A percentile compares a stretch with the other conserved stretches of the same genome.
phyloP scores from a whole-genome alignment of 2,329 filamentous ascomycete genomes.

The Botrytis medusae region DNA sequence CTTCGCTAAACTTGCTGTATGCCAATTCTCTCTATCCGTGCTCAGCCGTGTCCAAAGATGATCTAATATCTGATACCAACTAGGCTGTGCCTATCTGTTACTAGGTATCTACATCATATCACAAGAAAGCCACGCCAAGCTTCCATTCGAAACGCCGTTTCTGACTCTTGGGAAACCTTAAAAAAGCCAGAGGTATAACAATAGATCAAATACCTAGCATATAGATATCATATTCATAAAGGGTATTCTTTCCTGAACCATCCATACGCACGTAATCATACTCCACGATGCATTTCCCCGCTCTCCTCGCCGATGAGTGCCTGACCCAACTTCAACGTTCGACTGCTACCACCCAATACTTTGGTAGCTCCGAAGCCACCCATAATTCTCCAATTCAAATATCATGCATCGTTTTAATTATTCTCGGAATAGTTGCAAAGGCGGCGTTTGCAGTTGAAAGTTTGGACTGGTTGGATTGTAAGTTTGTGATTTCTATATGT shows the following conservation, averaged over 20 bases:
- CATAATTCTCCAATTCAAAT: neutral
- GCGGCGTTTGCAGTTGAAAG: neutral
- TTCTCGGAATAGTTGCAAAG: neutral
- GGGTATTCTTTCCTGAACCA: neutral
- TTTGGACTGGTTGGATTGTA: slow-evolving; percentile 11
- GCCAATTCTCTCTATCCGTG: neutral
- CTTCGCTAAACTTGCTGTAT: neutral
- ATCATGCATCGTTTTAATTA: neutral
- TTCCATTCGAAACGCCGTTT: neutral
- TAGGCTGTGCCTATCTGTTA: neutral
- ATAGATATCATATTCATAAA: neutral
- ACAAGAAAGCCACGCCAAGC: neutral
- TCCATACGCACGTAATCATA: neutral
- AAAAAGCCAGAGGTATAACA: slow-evolving; percentile 2
- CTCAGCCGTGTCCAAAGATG: slow-evolving; percentile 2
- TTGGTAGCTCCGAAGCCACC: neutral
- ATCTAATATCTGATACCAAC: neutral
- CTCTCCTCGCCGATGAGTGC: slow-evolving; percentile 4
- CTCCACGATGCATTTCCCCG: slow-evolving; percentile 13
- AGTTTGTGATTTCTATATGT: neutral
- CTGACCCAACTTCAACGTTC: neutral
- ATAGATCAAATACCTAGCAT: neutral
- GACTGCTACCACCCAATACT: neutral
- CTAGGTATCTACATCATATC: neutral
- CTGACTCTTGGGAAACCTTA: neutral